These are phyloP conservation scores for Fusarium hainanense DNA, from an alignment of 2,329 filamentous ascomycete species.

Conservation along the genomic window DNA sequence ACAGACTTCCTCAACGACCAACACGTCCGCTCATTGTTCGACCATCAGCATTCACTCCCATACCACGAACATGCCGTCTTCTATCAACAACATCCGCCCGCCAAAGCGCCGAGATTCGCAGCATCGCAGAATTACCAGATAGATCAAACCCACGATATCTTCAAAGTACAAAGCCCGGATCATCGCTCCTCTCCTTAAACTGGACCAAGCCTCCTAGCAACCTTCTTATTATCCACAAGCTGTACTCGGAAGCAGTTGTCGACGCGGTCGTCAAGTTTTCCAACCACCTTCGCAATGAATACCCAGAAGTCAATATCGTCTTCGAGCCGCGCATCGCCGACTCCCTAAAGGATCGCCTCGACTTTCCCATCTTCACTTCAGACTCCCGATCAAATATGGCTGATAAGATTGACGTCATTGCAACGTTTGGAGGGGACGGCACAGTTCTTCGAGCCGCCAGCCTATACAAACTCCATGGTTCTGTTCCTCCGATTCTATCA, in stretches of 20 bases:
- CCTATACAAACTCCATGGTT: constrained; percentile 78
- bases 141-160: constrained; percentile 53
- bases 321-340: constrained; percentile 82
- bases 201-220: constrained; percentile 67
- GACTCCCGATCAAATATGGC: constrained; percentile 68
- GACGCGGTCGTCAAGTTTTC: constrained; percentile 66
- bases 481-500: constrained; percentile 89
- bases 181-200: constrained; percentile 66
- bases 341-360: constrained; percentile 74
- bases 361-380: constrained; percentile 77
- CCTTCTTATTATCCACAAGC: constrained; percentile 68
- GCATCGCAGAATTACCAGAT: constrained; percentile 50
- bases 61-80: constrained; percentile 44
- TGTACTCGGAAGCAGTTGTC: constrained; percentile 65
- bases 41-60: background rate
- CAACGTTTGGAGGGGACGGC: constrained; percentile 87
- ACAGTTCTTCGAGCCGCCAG: constrained; percentile 54
- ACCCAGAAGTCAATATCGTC: constrained; percentile 83
- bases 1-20: constrained; percentile 1
- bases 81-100: constrained; percentile 62
- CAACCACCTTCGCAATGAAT: constrained; percentile 81
- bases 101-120: constrained; percentile 50
- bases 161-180: constrained; percentile 57
- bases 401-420: constrained; percentile 85
- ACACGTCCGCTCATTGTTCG: background rate